phyloP scores from a whole-genome alignment of 345 rosid species.

The Brassica incana region DNA sequence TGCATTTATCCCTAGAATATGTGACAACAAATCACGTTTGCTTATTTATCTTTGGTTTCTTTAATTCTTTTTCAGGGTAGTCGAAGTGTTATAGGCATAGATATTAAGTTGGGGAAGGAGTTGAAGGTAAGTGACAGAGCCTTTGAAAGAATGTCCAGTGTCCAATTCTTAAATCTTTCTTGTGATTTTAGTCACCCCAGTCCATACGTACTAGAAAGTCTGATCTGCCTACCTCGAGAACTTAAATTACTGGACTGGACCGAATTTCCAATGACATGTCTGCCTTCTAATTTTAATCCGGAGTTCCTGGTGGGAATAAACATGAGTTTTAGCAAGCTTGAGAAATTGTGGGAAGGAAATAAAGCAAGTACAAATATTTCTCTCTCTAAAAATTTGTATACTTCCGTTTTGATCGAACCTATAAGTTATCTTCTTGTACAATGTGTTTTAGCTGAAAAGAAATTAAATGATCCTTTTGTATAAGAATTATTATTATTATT shows the following conservation, averaged over 20 bases:
- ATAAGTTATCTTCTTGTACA: too few species aligned
- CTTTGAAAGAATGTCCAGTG: conserved; percentile 21
- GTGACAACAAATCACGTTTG: not conserved
- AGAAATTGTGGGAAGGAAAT: not conserved
- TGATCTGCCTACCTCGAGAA: not conserved
- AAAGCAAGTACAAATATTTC: not conserved
- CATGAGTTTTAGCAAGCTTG: not conserved
- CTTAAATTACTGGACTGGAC: not conserved
- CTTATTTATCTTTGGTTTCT: not conserved
- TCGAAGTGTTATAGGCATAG: conserved; percentile 12
- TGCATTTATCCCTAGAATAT: not conserved
- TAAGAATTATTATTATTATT: too few species aligned
- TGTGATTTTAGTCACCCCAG: not conserved
- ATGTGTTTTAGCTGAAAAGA: too few species aligned
- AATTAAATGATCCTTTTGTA: too few species aligned
- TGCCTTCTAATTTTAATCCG: not conserved
- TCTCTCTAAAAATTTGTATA: too few species aligned
- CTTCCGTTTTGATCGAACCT: too few species aligned
- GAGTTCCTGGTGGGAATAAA: not conserved
- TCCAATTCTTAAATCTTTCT: conserved; percentile 1
- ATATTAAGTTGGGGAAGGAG: not conserved
- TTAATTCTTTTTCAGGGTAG: conserved; percentile 17
- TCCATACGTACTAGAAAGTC: not conserved
- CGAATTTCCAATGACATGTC: not conserved
- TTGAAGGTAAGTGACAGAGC: not conserved